Conservation (phyloP, 2,329 filamentous ascomycete species). For the Arthrinium puccinioides region DNA sequence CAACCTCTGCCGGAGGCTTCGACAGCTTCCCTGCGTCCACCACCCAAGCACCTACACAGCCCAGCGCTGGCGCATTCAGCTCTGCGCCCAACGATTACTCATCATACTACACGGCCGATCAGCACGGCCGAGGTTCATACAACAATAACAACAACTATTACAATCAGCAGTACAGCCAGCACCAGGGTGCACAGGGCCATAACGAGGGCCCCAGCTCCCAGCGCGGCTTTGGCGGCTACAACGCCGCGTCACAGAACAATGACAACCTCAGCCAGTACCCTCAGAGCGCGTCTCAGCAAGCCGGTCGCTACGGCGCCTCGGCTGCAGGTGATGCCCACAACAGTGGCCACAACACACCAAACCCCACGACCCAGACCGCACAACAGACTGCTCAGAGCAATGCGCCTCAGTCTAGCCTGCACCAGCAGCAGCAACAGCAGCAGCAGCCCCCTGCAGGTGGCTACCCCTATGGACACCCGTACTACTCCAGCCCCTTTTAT, state of each 20-base stretch:
- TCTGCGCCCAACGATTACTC: slow-evolving; percentile 75
- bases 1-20: slow-evolving; percentile 35
- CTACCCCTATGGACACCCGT: slow-evolving; percentile 28
- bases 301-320: slow-evolving; percentile 50
- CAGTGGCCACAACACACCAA: slow-evolving; percentile 36
- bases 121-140: slow-evolving; percentile 65
- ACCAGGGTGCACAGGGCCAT: slow-evolving; percentile 51
- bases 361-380: slow-evolving; percentile 14
- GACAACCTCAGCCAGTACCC: slow-evolving; percentile 64
- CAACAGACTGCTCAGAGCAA: slow-evolving; percentile 12
- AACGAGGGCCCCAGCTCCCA: slow-evolving; percentile 68
- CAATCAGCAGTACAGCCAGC: slow-evolving; percentile 41
- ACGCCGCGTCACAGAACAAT: slow-evolving; percentile 49
- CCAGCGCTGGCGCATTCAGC: slow-evolving; percentile 59
- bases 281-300: slow-evolving; percentile 64
- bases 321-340: slow-evolving; percentile 64
- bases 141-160: slow-evolving; percentile 63
- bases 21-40: slow-evolving; percentile 55
- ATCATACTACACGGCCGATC: slow-evolving; percentile 77
- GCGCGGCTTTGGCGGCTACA: slow-evolving; percentile 71
- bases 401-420: slow-evolving; percentile 27
- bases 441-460: slow-evolving; percentile 27
- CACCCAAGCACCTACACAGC: slow-evolving; percentile 47
- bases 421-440: too few relatives aligned
- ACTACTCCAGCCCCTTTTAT: slow-evolving; percentile 58